These are phyloP conservation scores for Penicillium lagena DNA, from an alignment of 495 filamentous ascomycete species.

Conservation along the genomic window DNA sequence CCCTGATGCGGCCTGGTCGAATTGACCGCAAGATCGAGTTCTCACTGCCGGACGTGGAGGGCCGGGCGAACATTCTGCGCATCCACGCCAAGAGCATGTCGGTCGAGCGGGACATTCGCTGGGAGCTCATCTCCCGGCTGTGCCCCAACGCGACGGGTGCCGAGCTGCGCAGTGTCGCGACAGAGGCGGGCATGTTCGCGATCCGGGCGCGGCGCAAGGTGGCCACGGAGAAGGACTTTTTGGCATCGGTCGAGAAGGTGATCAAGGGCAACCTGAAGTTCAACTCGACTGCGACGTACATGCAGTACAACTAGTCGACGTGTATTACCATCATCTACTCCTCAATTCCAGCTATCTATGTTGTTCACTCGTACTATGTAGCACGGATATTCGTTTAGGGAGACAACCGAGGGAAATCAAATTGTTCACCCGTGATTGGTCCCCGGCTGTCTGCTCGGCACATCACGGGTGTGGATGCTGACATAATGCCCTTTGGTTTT, in stretches of 20 bases:
- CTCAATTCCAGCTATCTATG: no score
- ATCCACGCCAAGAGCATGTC: constrained; percentile 99
- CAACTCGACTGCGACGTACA: constrained; percentile 97
- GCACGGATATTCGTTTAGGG: no score
- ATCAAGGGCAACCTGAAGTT: constrained; percentile 99
- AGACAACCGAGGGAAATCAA: no score
- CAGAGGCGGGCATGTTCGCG: constrained; percentile 99
- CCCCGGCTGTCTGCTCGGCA: no score
- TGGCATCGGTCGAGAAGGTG: constrained; percentile 96
- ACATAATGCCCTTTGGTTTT: no score
- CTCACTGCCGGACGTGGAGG: constrained; percentile 91
- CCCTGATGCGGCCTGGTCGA: constrained; percentile 92
- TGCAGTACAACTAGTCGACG: constrained; percentile 87
- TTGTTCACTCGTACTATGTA: no score
- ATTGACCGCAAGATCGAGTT: constrained; percentile 99
- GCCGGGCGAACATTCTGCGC: constrained; percentile 91
- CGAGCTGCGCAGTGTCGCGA: constrained; percentile 90
- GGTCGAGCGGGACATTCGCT: constrained; percentile 95
- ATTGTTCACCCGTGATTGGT: no score
- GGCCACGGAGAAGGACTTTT: constrained; percentile 95
- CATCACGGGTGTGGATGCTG: no score
- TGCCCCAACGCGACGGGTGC: constrained; percentile 97
- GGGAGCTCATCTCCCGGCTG: constrained; percentile 93
- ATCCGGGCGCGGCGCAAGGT: constrained; percentile 96
- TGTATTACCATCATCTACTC: constrained; percentile 14